These are phyloP conservation scores for Spathaspora sp. DNA, from an alignment of 1,139 yeast species.

Conservation along the genomic window DNA sequence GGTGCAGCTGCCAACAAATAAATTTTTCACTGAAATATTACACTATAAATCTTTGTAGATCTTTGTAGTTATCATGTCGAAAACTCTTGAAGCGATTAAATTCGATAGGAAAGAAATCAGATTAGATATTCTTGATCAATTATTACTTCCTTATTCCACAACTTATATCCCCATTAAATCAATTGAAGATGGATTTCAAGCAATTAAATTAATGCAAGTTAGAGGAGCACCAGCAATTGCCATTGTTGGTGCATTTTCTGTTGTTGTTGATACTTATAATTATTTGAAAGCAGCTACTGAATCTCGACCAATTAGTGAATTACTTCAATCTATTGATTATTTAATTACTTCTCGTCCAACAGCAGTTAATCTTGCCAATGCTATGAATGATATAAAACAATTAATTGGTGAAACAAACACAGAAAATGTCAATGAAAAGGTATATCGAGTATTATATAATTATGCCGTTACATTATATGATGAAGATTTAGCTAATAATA, in stretches of 20 bases:
- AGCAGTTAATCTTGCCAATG: slow-evolving; percentile 88
- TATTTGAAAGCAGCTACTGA: slow-evolving; percentile 14
- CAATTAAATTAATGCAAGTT: slow-evolving; percentile 88
- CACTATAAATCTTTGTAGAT: neutral
- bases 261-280: slow-evolving; percentile 64
- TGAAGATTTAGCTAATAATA: slow-evolving; percentile 76
- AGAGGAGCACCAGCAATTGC: slow-evolving; percentile 99
- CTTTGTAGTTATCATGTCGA: neutral
- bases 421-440: slow-evolving; percentile 21
- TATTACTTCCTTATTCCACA: slow-evolving; percentile 76
- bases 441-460: slow-evolving; percentile 40
- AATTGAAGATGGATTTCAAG: slow-evolving; percentile 73
- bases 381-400: slow-evolving; percentile 57
- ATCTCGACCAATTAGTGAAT: slow-evolving; percentile 27
- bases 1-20: neutral
- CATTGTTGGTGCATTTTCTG: slow-evolving; percentile 83
- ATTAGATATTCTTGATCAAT: slow-evolving; percentile 75
- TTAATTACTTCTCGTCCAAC: slow-evolving; percentile 86
- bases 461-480: slow-evolving; percentile 64
- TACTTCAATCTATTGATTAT: slow-evolving; percentile 54
- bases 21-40: neutral
- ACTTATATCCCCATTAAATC: slow-evolving; percentile 59
- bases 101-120: slow-evolving; percentile 49
- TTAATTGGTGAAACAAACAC: slow-evolving; percentile 17
- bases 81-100: slow-evolving; percentile 64